Evolutionary conservation across 768 basidiomycete species (phyloP), one percentile per base, ranked within the genome.

Genomic region (Suillus clintonianus): DNA sequence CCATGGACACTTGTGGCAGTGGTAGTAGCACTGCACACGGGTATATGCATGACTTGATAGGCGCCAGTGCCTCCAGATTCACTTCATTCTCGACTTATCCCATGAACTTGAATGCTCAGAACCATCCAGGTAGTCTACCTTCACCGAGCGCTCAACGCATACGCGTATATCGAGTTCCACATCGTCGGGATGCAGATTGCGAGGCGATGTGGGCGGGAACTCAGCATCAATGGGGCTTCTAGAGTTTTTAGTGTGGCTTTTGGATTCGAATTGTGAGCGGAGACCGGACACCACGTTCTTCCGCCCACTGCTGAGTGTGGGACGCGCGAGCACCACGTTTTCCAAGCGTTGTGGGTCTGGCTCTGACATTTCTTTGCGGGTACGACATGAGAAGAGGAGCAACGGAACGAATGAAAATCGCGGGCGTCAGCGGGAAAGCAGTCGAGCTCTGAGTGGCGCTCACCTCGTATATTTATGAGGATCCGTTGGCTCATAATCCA

Each of bases 161-260:
- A 76, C 76, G 54, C 61, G 73, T 30, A 77, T 68, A 41, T 76
- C 71, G 30, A 76, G 36, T 22, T 77, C 75, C 64, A 73, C 0
- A 3, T 73, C 75, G 15, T 59, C 51, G n/a, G 37, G 37, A 34
- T 32, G 37, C 15, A 1, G 30, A 22, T 34, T 64, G n/a, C 50
- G 24, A 7, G 43, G 62, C 14, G 65, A 13, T 55, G 43, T 34
- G 4, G 69, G 60, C 19, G 60, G 56, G 37, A 69, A 75, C 37
- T 75, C 74, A 22, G 68, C 0, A n/a, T 74, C 74, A 22, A 73
- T 67, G 2, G 71, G 55, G 4, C 59, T 24, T 30, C 17, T 51
- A 27, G 48, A 17, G 15, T 50, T 50, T 50, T 53, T 53, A 8
- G 34, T n/a, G 30, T 53, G 19, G 51, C 51, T 7, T 48, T 74